phyloP scores from a whole-genome alignment of 1,139 yeast genomes.

The Yamadazyma diospyri region DNA sequence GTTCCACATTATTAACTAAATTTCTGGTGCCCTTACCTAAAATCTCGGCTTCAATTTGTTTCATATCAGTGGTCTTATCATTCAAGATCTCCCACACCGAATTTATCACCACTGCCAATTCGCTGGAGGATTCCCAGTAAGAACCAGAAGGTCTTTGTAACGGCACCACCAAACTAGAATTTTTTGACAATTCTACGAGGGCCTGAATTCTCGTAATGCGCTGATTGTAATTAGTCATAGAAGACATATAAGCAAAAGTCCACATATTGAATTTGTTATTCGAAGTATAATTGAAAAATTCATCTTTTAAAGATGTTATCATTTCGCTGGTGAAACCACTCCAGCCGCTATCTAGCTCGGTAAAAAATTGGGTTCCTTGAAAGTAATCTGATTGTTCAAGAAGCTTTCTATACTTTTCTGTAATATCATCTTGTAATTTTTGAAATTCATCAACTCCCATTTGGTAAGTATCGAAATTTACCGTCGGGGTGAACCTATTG shows the following conservation, averaged over 20 bases:
- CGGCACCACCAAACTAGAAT: constrained; percentile 53
- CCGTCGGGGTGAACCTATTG: constrained; percentile 28
- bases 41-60: constrained; percentile 28
- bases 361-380: constrained; percentile 64
- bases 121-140: constrained; percentile 41
- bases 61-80: constrained; percentile 25
- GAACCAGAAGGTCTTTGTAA: constrained; percentile 19
- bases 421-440: constrained; percentile 37
- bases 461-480: constrained; percentile 24
- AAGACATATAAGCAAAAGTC: constrained; percentile 24
- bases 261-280: constrained; percentile 43
- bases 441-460: constrained; percentile 31
- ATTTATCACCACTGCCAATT: constrained; percentile 29
- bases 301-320: constrained; percentile 60
- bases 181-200: constrained; percentile 40
- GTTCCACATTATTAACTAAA: constrained; percentile 31
- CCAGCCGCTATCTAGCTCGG: constrained; percentile 80
- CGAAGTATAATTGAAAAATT: constrained; percentile 57
- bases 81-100: constrained; percentile 39
- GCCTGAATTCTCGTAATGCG: constrained; percentile 44
- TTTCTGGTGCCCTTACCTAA: constrained; percentile 29
- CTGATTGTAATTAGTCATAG: constrained; percentile 8
- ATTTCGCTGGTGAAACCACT: constrained; percentile 65
- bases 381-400: constrained; percentile 78
- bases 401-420: constrained; percentile 48